Evolutionary conservation across 2,329 filamentous ascomycete genomes (phyloP).

Genomic region (Myriosclerotinia curreyana): DNA sequence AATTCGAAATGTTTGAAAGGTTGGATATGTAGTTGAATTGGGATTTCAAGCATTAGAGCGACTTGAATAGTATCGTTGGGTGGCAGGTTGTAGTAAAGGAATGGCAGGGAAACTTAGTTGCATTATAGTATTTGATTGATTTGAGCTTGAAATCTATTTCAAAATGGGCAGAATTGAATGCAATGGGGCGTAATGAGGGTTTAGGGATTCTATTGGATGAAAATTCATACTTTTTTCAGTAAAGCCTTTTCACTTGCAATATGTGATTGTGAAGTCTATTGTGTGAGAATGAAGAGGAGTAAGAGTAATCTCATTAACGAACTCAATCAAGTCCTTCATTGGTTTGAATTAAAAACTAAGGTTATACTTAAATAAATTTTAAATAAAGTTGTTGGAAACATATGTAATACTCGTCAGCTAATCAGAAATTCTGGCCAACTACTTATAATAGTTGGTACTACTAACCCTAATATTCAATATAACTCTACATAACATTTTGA

Average conservation of each 20-base stretch:
- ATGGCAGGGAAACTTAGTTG: constrained; percentile 2
- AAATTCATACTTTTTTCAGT: background rate
- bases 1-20: background rate
- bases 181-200: constrained; percentile 5
- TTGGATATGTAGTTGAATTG: constrained; percentile 5
- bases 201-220: background rate
- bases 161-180: constrained; percentile 3
- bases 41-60: constrained; percentile 11
- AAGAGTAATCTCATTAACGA: too few species aligned
- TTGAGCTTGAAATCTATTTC: background rate
- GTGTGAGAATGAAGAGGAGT: too few species aligned
- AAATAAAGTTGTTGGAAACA: too few species aligned
- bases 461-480: too few species aligned
- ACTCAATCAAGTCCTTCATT: too few species aligned
- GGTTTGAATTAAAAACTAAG: too few species aligned
- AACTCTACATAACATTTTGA: too few species aligned
- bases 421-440: too few species aligned
- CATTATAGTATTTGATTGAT: constrained; percentile 6
- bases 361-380: too few species aligned
- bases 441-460: too few species aligned
- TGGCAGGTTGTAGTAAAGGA: background rate
- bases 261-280: too few species aligned
- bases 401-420: too few species aligned
- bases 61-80: constrained; percentile 13
- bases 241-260: background rate